A percentile compares a stretch with the other conserved stretches of the same genome.
These are phyloP conservation scores for Hypoxylon sp. DNA, from an alignment of 2,329 filamentous ascomycete species.

Conservation along the genomic window DNA sequence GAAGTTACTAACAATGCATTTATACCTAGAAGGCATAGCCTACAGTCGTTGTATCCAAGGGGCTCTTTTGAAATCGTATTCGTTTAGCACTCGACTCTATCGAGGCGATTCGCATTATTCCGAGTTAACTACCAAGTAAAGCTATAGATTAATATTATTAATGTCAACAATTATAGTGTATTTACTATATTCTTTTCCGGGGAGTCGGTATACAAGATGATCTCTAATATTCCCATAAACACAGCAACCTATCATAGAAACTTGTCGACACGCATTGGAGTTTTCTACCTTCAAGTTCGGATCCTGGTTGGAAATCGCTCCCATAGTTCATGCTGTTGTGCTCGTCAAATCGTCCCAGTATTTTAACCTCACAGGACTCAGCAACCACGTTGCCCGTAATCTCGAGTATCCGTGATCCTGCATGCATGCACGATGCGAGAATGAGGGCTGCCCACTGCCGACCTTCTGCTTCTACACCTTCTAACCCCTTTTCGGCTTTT, in stretches of 20 bases:
- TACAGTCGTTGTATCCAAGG: background rate
- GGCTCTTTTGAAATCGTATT: background rate
- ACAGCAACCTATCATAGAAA: conserved; percentile 81
- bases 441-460: conserved; percentile 60
- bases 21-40: background rate
- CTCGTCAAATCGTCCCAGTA: conserved; percentile 82
- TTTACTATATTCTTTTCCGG: background rate
- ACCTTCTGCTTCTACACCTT: background rate
- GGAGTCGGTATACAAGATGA: background rate
- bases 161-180: background rate
- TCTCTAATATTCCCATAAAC: conserved; percentile 69
- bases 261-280: conserved; percentile 76
- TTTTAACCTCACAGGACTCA: conserved; percentile 70
- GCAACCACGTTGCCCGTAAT: conserved; percentile 56
- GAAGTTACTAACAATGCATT: too few relatives aligned
- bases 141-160: background rate
- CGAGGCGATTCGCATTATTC: background rate
- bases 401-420: conserved; percentile 78
- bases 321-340: conserved; percentile 97
- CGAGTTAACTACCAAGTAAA: background rate
- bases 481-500: background rate
- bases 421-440: conserved; percentile 96
- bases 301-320: conserved; percentile 73
- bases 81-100: background rate
- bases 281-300: conserved; percentile 50